Conservation (phyloP, 768 basidiomycete species). For the Boletales sp. region DNA sequence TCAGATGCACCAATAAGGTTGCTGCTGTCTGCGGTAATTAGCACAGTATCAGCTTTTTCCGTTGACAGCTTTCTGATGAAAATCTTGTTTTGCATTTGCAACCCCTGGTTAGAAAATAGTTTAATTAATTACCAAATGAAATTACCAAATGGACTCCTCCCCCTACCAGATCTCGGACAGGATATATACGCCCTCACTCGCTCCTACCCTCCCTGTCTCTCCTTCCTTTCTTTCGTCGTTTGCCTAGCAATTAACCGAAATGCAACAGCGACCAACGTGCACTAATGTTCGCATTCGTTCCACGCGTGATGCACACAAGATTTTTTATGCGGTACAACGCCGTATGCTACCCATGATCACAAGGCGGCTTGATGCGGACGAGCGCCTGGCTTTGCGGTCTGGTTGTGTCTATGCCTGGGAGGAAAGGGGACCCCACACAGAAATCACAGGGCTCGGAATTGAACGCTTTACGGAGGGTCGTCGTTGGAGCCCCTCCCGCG, state of each 20-base stretch:
- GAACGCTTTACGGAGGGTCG: slow-evolving; percentile 84
- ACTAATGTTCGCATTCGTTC: slow-evolving; percentile 71
- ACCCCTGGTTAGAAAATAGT: slow-evolving; percentile 28
- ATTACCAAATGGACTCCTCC: slow-evolving; percentile 27
- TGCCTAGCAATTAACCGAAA: slow-evolving; percentile 21
- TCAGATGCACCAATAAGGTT: slow-evolving; percentile 37
- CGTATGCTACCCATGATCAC: slow-evolving; percentile 69
- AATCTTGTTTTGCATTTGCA: slow-evolving; percentile 16
- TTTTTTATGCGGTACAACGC: slow-evolving; percentile 68
- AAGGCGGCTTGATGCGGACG: slow-evolving; percentile 73
- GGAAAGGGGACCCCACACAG: slow-evolving; percentile 68
- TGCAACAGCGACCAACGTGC: slow-evolving; percentile 70
- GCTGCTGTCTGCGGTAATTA: slow-evolving; percentile 26
- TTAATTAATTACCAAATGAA: slow-evolving; percentile 37
- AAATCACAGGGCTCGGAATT: slow-evolving; percentile 76
- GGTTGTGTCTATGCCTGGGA: slow-evolving; percentile 62
- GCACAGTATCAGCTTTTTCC: slow-evolving; percentile 18
- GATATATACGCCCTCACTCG: slow-evolving; percentile 29
- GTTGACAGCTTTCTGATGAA: slow-evolving; percentile 27
- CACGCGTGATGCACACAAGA: slow-evolving; percentile 73
- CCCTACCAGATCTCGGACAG: slow-evolving; percentile 29
- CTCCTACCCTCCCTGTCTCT: slow-evolving; percentile 7
- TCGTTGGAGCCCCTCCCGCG: slow-evolving; percentile 79
- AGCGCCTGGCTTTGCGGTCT: slow-evolving; percentile 51
- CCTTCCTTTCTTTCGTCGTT: slow-evolving; percentile 10